Evolutionary conservation across 2,329 filamentous ascomycete species (phyloP).

Genomic region (Botryosphaeria dothidea): DNA sequence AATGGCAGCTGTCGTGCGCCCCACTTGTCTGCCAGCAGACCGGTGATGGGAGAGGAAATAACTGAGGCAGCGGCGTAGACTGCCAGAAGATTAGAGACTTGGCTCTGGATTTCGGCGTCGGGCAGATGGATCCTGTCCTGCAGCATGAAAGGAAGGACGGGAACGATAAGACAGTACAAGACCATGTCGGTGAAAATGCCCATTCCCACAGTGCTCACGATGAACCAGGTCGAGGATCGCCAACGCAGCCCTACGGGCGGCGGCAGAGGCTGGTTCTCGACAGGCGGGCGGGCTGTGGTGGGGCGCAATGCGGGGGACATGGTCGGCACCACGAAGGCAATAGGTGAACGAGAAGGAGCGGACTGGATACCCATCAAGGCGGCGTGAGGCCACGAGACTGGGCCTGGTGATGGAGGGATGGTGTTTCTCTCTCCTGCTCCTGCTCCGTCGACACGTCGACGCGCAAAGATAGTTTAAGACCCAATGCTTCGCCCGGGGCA

Average conservation of each 20-base stretch:
- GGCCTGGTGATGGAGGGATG: background rate
- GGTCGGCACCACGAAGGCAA: constrained; percentile 14
- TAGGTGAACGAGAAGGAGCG: constrained; percentile 10
- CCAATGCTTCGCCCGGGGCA: constrained; percentile 14
- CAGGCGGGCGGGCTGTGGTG: background rate
- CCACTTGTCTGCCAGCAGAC: constrained; percentile 55
- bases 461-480: constrained; percentile 10
- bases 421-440: background rate
- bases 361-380: constrained; percentile 16
- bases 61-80: constrained; percentile 57
- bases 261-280: background rate
- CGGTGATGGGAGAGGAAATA: constrained; percentile 53
- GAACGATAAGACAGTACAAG: constrained; percentile 60
- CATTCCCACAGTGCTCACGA: constrained; percentile 57
- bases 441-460: background rate
- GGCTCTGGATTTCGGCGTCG: constrained; percentile 50
- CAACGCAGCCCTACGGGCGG: constrained; percentile 43
- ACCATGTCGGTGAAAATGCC: constrained; percentile 62
- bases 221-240: constrained; percentile 62
- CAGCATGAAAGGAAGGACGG: constrained; percentile 60
- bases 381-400: background rate
- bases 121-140: constrained; percentile 52
- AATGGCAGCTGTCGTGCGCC: constrained; percentile 59
- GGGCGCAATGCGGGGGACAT: constrained; percentile 17
- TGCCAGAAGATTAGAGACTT: constrained; percentile 56